Conservation (phyloP, 495 filamentous ascomycete species). For the Bathelium albidoporum region DNA sequence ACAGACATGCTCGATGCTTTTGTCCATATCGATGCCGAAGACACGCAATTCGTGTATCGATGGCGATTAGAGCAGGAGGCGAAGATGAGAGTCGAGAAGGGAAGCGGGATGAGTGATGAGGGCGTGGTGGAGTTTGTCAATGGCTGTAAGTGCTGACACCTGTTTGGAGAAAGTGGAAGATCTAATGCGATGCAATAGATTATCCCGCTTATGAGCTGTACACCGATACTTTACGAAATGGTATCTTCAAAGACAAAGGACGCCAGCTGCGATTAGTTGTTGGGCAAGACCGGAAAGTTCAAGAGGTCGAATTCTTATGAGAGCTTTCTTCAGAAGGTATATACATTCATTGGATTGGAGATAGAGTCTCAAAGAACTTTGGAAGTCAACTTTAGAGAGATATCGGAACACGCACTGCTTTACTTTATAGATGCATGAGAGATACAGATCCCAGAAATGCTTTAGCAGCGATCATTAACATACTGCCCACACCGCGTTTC, state of each 20-base stretch:
- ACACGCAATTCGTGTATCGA: constrained; percentile 68
- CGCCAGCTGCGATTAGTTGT: constrained; percentile 29
- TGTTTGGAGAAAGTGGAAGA: neutral
- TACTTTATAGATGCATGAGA: neutral
- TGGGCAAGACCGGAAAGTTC: constrained; percentile 24
- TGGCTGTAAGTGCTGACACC: constrained; percentile 42
- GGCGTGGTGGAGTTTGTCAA: constrained; percentile 58
- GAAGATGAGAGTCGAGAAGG: constrained; percentile 51
- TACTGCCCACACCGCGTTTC: neutral
- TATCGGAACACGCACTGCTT: neutral
- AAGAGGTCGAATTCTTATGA: constrained; percentile 17
- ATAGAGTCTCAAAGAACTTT: no score
- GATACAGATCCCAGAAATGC: neutral
- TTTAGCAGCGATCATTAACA: no score
- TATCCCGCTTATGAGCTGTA: constrained; percentile 50
- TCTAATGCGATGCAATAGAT: constrained; percentile 32
- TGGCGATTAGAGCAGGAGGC: constrained; percentile 82
- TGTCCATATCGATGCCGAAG: constrained; percentile 78
- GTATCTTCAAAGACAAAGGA: constrained; percentile 24
- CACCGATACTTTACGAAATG: constrained; percentile 23
- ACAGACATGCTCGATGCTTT: constrained; percentile 70
- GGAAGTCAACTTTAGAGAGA: no score
- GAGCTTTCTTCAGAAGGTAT: neutral
- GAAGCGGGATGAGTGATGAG: constrained; percentile 67
- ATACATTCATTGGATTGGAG: neutral